phyloP scores from a whole-genome alignment of 495 filamentous ascomycete species.

The Penicillium coffeae region DNA sequence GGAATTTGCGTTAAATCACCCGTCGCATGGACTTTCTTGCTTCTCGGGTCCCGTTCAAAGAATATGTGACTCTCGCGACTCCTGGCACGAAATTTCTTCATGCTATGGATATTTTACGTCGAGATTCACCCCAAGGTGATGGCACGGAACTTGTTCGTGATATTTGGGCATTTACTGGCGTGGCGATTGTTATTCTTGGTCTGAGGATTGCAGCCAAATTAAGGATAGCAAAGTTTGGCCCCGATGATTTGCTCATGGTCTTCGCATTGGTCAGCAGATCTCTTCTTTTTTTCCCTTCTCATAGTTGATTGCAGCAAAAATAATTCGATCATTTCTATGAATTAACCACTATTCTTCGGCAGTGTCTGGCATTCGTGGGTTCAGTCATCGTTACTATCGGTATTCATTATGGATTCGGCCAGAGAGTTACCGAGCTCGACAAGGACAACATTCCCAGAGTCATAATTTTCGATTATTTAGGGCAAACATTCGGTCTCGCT shows the following conservation, averaged over 20 bases:
- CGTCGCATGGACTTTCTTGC: not conserved
- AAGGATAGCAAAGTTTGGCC: slow-evolving; percentile 20
- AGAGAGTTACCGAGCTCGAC: slow-evolving; percentile 8
- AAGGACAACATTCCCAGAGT: slow-evolving; percentile 7
- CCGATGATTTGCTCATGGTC: slow-evolving; percentile 25
- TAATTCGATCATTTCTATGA: not conserved
- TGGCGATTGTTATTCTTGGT: slow-evolving; percentile 15
- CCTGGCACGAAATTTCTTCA: not conserved
- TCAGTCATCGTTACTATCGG: slow-evolving; percentile 23
- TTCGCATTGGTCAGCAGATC: slow-evolving; percentile 24
- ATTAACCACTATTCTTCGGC: slow-evolving; percentile 1
- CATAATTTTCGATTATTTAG: slow-evolving; percentile 26
- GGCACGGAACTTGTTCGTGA: slow-evolving; percentile 22
- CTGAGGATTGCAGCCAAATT: slow-evolving; percentile 24
- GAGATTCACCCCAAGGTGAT: slow-evolving; percentile 4
- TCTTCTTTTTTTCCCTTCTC: not conserved
- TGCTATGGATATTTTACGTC: slow-evolving; percentile 14
- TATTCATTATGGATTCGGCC: slow-evolving; percentile 23
- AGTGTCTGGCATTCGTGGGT: slow-evolving; percentile 22
- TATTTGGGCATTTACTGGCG: slow-evolving; percentile 22
- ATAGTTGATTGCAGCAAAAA: not conserved
- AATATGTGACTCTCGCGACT: not conserved
- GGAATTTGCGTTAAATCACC: slow-evolving; percentile 5
- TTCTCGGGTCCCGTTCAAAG: not conserved
- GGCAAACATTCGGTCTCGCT: slow-evolving; percentile 22